These are phyloP conservation scores for Podospora appendiculata DNA, from an alignment of 495 filamentous ascomycete species.

Conservation along the genomic window DNA sequence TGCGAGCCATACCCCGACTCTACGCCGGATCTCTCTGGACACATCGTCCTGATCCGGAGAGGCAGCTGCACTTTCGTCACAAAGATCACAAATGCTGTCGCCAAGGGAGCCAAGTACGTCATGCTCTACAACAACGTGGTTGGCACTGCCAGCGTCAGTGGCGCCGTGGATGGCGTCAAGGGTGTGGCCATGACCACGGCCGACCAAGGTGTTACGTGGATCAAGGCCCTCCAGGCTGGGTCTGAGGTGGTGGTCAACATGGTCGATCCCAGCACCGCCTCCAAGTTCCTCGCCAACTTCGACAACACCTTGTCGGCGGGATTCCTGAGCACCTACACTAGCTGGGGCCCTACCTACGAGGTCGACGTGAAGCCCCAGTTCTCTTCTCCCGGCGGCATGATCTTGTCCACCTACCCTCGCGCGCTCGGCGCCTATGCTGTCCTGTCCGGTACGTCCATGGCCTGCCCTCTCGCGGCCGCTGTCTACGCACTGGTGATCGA, in stretches of 20 bases:
- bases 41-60: constrained; percentile 48
- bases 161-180: constrained; percentile 17
- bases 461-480: constrained; percentile 48
- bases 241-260: constrained; percentile 34
- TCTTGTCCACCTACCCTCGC: constrained; percentile 49
- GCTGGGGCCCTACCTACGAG: constrained; percentile 51
- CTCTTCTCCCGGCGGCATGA: constrained; percentile 45
- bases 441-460: constrained; percentile 53
- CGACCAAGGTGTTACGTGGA: constrained; percentile 36
- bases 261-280: constrained; percentile 31
- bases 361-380: constrained; percentile 47
- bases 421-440: constrained; percentile 45
- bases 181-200: constrained; percentile 39
- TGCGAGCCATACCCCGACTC: constrained; percentile 36
- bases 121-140: constrained; percentile 44
- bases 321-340: constrained; percentile 42
- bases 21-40: constrained; percentile 41
- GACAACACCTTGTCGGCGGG: constrained; percentile 34
- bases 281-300: constrained; percentile 24
- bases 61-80: constrained; percentile 43
- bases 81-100: constrained; percentile 42
- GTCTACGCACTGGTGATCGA: constrained; percentile 46
- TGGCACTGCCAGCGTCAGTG: constrained; percentile 24
- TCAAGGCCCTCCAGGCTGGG: constrained; percentile 27
- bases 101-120: constrained; percentile 47